Conservation (phyloP, 768 basidiomycete species). For the Tricholomella constricta region DNA sequence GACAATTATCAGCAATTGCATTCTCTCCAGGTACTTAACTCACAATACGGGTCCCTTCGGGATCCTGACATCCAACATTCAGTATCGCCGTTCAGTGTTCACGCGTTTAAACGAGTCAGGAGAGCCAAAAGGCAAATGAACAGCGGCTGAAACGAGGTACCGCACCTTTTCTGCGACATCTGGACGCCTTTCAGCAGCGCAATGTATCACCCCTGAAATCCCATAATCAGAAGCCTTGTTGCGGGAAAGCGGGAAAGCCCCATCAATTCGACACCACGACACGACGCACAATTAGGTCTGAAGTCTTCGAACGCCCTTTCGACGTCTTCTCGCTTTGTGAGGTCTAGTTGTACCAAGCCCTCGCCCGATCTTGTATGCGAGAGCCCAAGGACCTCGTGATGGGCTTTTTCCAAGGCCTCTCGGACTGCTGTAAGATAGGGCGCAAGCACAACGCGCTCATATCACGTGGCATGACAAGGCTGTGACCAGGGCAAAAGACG, state of each 20-base stretch:
- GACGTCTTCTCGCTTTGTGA: constrained; percentile 60
- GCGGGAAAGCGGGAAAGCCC: not conserved
- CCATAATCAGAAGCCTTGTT: not conserved
- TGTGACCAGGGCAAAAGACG: too few relatives aligned
- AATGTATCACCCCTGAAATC: constrained; percentile 81
- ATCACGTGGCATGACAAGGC: too few relatives aligned
- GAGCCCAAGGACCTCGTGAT: constrained; percentile 61
- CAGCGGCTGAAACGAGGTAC: not conserved
- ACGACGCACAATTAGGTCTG: constrained; percentile 75
- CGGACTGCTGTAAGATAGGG: constrained; percentile 77
- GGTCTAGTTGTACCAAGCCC: constrained; percentile 61
- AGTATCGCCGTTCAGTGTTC: not conserved
- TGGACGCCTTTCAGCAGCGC: constrained; percentile 91
- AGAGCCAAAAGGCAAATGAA: not conserved
- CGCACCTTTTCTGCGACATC: constrained; percentile 89
- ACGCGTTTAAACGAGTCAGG: too few relatives aligned
- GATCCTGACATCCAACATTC: constrained; percentile 49
- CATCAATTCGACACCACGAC: not conserved
- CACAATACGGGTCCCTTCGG: constrained; percentile 66
- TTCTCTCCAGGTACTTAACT: constrained; percentile 10
- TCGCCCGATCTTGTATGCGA: constrained; percentile 65
- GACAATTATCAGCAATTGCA: not conserved
- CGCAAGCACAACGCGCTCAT: too few relatives aligned
- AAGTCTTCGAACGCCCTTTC: constrained; percentile 54
- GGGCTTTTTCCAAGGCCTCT: constrained; percentile 54